These are phyloP conservation scores for Phytophthora sansomeana DNA, from an alignment of 352 stramenopile genomes.

Conservation along the genomic window DNA sequence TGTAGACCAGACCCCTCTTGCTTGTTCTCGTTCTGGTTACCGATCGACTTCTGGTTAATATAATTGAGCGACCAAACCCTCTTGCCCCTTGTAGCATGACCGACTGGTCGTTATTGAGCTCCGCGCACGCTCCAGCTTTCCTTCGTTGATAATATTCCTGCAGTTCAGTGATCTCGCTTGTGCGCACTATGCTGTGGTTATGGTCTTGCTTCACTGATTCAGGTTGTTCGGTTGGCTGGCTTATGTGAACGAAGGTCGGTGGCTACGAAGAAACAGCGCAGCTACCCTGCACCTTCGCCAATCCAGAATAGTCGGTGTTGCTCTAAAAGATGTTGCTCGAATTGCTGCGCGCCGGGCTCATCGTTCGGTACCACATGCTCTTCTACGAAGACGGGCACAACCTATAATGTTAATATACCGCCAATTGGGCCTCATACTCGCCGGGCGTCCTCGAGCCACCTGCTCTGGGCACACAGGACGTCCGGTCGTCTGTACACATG, in stretches of 20 bases:
- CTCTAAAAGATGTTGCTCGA: conserved; percentile 63
- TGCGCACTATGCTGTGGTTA: background rate
- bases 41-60: conserved; percentile 10
- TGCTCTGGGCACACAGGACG: conserved; percentile 23
- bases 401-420: conserved; percentile 33
- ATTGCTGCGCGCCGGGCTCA: conserved; percentile 34
- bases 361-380: conserved; percentile 39
- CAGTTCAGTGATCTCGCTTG: background rate
- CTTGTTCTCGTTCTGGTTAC: background rate
- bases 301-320: conserved; percentile 85
- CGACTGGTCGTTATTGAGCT: background rate
- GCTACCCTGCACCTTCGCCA: conserved; percentile 61
- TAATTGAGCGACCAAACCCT: conserved; percentile 3
- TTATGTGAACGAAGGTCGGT: background rate
- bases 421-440: conserved; percentile 8
- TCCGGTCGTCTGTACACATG: conserved; percentile 25
- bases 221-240: conserved; percentile 6
- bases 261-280: background rate
- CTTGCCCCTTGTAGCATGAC: background rate
- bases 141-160: background rate
- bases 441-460: conserved; percentile 19
- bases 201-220: background rate
- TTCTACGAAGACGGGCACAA: conserved; percentile 40
- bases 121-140: background rate
- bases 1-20: background rate